Evolutionary conservation across 2,329 filamentous ascomycete genomes (phyloP).

Genomic region (Leptographium flavum): DNA sequence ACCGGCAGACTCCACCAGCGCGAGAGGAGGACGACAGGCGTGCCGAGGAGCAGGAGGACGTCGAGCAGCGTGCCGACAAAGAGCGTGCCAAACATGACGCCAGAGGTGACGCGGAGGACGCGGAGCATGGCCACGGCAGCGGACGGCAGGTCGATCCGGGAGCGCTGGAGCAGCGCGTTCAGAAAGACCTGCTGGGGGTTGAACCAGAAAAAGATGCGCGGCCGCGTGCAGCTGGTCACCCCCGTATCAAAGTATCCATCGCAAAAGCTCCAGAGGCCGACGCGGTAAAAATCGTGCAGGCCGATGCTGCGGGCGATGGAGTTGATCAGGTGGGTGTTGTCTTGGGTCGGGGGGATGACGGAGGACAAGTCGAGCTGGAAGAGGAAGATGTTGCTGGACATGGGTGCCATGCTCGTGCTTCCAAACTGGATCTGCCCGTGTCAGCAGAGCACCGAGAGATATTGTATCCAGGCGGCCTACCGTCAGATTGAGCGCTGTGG

Average conservation of each 20-base stretch:
- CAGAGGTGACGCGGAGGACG: conserved; percentile 59
- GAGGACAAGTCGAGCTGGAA: conserved; percentile 71
- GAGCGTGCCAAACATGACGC: conserved; percentile 86
- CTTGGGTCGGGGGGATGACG: conserved; percentile 60
- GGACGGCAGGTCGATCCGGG: conserved; percentile 66
- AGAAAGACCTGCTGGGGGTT: conserved; percentile 74
- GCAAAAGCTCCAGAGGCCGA: conserved; percentile 85
- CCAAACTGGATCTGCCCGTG: conserved; percentile 42
- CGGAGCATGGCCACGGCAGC: conserved; percentile 59
- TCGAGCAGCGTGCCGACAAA: conserved; percentile 55
- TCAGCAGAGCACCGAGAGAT: too few species aligned
- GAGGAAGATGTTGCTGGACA: conserved; percentile 64
- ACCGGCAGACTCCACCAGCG: conserved; percentile 51
- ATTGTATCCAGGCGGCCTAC: too few species aligned
- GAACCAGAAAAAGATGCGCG: conserved; percentile 70
- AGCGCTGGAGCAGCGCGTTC: conserved; percentile 65
- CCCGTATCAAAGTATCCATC: conserved; percentile 67
- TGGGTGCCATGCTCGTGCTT: conserved; percentile 47
- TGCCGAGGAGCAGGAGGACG: conserved; percentile 56
- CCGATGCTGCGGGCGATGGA: conserved; percentile 75
- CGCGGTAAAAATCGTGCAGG: conserved; percentile 86
- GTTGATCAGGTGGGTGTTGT: conserved; percentile 65
- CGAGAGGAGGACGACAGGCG: conserved; percentile 40
- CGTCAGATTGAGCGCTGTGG: not conserved
- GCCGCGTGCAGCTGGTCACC: conserved; percentile 61